A percentile compares a stretch with the other conserved stretches of the same genome.
Conservation (phyloP, 1,139 yeast genomes). For the Saccharomyces hybrid region DNA sequence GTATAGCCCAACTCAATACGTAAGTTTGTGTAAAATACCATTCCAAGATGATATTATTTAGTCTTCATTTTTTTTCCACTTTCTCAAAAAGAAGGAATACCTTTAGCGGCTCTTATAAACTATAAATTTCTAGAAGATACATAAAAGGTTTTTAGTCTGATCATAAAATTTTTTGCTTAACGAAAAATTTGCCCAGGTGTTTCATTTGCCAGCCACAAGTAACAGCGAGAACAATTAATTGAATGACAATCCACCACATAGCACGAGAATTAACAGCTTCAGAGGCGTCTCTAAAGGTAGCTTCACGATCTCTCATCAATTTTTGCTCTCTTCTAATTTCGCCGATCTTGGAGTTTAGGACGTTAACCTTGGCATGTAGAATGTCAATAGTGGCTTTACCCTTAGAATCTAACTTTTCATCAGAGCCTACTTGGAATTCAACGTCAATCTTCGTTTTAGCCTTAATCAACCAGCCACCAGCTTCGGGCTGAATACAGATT, state of each 20-base stretch:
- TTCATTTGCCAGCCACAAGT: slow-evolving; percentile 67
- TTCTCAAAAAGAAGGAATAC: not conserved
- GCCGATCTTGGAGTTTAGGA: slow-evolving; percentile 45
- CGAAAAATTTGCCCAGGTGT: slow-evolving; percentile 55
- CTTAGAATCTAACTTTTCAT: slow-evolving; percentile 44
- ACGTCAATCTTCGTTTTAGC: slow-evolving; percentile 41
- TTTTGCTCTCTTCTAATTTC: slow-evolving; percentile 57
- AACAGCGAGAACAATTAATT: slow-evolving; percentile 45
- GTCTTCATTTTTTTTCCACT: not conserved
- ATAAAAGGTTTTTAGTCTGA: not conserved
- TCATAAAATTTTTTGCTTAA: slow-evolving; percentile 55
- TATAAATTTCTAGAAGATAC: not conserved
- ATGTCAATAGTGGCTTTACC: slow-evolving; percentile 41
- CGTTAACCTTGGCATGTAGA: slow-evolving; percentile 46
- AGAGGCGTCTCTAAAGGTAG: slow-evolving; percentile 55
- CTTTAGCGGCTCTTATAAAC: not conserved
- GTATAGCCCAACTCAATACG: not conserved
- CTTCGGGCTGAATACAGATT: slow-evolving; percentile 60
- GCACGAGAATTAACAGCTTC: slow-evolving; percentile 60
- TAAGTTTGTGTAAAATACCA: not conserved
- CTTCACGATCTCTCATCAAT: slow-evolving; percentile 63
- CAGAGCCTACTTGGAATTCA: slow-evolving; percentile 45
- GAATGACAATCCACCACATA: slow-evolving; percentile 57
- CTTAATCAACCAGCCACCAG: slow-evolving; percentile 50
- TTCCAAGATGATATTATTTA: not conserved